Conservation (phyloP, 768 basidiomycete genomes). For the Trametes elegans region DNA sequence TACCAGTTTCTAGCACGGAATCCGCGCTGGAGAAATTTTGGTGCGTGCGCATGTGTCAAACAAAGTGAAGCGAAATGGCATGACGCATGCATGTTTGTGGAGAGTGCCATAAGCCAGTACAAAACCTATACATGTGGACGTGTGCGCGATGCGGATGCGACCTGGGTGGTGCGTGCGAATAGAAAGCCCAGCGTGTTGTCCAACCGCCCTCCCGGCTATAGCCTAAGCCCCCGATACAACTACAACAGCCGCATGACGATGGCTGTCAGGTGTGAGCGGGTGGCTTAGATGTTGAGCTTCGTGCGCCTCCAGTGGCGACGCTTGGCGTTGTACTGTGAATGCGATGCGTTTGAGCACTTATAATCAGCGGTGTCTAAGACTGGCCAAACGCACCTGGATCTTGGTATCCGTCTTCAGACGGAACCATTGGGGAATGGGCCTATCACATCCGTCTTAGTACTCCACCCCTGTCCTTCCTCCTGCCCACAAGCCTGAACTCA, state of each 20-base stretch:
- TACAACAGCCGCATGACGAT: conserved; percentile 15
- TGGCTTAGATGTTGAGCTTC: conserved; percentile 89
- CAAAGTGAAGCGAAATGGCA: conserved; percentile 7
- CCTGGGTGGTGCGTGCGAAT: conserved; percentile 14
- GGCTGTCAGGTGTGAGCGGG: conserved; percentile 3
- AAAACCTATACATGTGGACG: conserved; percentile 26
- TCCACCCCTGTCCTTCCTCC: not conserved
- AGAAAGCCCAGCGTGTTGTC: conserved; percentile 9
- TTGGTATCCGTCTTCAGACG: conserved; percentile 94
- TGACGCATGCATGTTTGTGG: conserved; percentile 24
- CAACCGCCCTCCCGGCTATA: conserved; percentile 12
- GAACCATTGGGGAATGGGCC: conserved; percentile 99
- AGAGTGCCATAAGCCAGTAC: conserved; percentile 25
- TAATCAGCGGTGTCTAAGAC: not conserved
- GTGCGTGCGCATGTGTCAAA: not conserved
- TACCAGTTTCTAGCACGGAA: no score
- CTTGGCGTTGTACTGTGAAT: conserved; percentile 82
- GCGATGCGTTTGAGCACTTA: not conserved
- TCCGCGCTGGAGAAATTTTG: not conserved
- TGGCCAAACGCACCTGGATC: conserved; percentile 62
- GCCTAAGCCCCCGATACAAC: conserved; percentile 18
- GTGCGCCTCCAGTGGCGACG: conserved; percentile 99
- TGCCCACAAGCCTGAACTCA: conserved; percentile 32
- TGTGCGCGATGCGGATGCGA: conserved; percentile 17
- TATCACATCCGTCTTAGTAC: conserved; percentile 29